Evolutionary conservation across 371 early-diverging fungal genomes (phyloP), one percentile per base, ranked within the genome.

Genomic region (Sporodiniella umbellata): DNA sequence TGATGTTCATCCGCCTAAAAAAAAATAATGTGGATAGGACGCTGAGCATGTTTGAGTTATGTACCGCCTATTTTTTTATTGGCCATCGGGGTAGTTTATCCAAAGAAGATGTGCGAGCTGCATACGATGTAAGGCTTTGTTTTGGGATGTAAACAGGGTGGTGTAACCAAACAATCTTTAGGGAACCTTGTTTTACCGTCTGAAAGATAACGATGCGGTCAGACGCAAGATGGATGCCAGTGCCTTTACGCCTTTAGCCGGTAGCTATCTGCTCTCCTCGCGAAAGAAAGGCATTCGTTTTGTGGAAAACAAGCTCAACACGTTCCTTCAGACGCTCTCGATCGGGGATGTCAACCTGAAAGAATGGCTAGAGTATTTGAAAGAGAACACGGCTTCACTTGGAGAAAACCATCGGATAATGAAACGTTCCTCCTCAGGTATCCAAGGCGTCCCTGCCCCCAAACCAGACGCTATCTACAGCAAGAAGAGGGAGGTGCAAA

Each of bases 31-130:
- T 28, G 4, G 4, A 18, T 52, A 71, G 71, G 67, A 33, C 53
- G 15, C 40, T 30, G 3, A 42, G 56, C 12, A 26, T 64, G 23
- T 19, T 64, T n/a, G 63, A 68, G 30, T 60, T 66, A 50, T 31
- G 53, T 33, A 54, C 62, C 8, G 47, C 58, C 8, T 72, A 72
- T 37, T 56, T 72, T n/a, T 57, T 72, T 45, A 58, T 64, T 8
- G 73, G 73, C 5, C 58, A 69, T 25, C 39, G 42, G 14, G 73
- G 70, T 1, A 24, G 39, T 39, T 25, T 72, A 7, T 33, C 51
- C n/a, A 58, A 56, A 24, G 54, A 61, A 15, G 62, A 69, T 48
- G 59, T 72, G 15, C 53, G 40, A 14, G 59, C 70, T 17, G 64
- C 56, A 8, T 72, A 63, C 43, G 70, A 72, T 60, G 73, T 72